Evolutionary conservation across 129 eudicot species (phyloP), one percentile per base, ranked within the genome.

Genomic region (Flaveria robusta): DNA sequence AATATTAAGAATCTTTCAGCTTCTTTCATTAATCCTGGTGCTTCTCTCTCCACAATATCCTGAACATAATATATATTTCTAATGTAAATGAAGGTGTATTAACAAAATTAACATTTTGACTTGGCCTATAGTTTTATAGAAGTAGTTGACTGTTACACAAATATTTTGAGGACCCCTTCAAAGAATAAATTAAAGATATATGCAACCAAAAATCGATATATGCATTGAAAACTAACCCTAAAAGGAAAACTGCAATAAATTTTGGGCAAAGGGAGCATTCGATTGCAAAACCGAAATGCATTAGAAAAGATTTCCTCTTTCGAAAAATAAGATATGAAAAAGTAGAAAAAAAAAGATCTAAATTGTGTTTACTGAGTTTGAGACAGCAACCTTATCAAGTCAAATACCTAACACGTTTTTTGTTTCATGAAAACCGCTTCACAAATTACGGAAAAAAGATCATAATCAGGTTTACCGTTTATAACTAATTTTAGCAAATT

Each of bases 1-100:
- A 95, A 69, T 67, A 91, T 77, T 58, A 95, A 87, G 70, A 91
- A 95, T 85, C 92, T 90, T 76, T 95, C 99, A 39, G 99, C 99
- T 81, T 95, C 97, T 74, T 89, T 95, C 99, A 95, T 95, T 82
- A 95, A 86, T 7, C 97, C 96, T 41, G 95, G 89, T 39, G 97
- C 90, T 86, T 91, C 85, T 80, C 80, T 86, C 75, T 95, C 99
- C 82, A 91, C 96, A 72, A 87, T 83, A 45, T 89, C 99, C 99
- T 92, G 78, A 9, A 77, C 12, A 24, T 50, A 47, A 23, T 26
- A 64, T 18, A 39, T 66, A n/a, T 66, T 4, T 31, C 12, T 62
- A 62, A 8, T 18, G 16, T 18, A n/a, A 66, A 66, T 66, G 71
- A 66, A 15, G 46, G 13, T 29, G 7, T 66, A 66, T n/a, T 66